phyloP scores from a whole-genome alignment of 2,329 filamentous ascomycete species.

The Exophiala bonariae region DNA sequence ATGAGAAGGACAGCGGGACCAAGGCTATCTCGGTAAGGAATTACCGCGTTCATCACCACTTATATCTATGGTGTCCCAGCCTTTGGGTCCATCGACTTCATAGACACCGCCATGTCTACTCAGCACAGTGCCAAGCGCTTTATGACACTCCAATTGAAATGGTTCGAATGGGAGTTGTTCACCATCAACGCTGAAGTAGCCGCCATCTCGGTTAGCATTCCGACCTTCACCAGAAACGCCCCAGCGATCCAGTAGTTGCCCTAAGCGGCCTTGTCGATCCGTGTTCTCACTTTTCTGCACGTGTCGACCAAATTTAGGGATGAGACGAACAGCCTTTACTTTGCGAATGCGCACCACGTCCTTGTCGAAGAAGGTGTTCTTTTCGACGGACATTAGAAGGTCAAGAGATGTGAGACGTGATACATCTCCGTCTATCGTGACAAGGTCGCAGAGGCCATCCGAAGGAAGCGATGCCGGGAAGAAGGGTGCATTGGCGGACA shows the following conservation, averaged over 20 bases:
- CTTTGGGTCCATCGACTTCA: conserved; percentile 49
- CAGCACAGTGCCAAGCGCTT: conserved; percentile 78
- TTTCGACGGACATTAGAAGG: conserved; percentile 71
- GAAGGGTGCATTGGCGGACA: conserved; percentile 84
- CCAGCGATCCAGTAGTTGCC: conserved; percentile 8
- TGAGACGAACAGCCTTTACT: conserved; percentile 81
- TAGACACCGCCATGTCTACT: conserved; percentile 72
- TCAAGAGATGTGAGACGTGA: conserved; percentile 64
- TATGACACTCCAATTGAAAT: conserved; percentile 88
- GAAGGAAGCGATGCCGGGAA: conserved; percentile 79
- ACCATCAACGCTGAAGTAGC: conserved; percentile 92
- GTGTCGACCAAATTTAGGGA: conserved; percentile 55
- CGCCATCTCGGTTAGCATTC: conserved; percentile 58
- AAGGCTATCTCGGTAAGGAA: too few species aligned
- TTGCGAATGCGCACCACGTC: conserved; percentile 79
- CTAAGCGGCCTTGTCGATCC: conserved; percentile 5
- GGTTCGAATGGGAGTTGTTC: conserved; percentile 83
- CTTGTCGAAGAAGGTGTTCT: conserved; percentile 76
- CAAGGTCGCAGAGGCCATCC: conserved; percentile 83
- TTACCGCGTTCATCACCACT: neutral
- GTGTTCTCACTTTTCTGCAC: conserved; percentile 20
- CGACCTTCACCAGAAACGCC: conserved; percentile 1
- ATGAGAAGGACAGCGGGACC: too few species aligned
- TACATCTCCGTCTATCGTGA: conserved; percentile 77
- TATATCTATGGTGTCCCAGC: conserved; percentile 21